Conservation (phyloP, 805 yeast genomes). For the Zygosaccharomyces lentus region DNA sequence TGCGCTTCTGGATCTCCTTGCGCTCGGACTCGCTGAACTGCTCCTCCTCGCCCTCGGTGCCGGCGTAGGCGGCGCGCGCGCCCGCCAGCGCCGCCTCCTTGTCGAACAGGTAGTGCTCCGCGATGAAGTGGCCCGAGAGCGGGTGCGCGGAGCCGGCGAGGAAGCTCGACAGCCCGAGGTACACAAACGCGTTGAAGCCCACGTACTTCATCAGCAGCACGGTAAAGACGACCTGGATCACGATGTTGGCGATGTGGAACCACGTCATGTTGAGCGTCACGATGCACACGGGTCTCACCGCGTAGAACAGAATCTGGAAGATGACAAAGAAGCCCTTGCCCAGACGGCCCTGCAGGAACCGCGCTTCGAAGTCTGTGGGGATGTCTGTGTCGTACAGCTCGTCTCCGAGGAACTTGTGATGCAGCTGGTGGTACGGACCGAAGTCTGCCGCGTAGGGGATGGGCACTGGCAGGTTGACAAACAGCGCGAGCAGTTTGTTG, state of each 20-base stretch:
- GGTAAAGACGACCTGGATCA: conserved; percentile 58
- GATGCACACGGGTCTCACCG: conserved; percentile 83
- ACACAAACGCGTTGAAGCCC: conserved; percentile 61
- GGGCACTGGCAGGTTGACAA: conserved; percentile 82
- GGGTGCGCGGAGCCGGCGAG: conserved; percentile 92
- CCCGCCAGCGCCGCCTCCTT: conserved; percentile 41
- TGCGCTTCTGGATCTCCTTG: conserved; percentile 7
- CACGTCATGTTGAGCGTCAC: conserved; percentile 70
- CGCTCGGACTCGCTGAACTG: conserved; percentile 4
- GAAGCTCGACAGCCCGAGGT: conserved; percentile 72
- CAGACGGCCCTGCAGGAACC: conserved; percentile 65
- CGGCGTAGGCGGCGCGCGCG: conserved; percentile 25
- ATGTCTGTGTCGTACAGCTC: conserved; percentile 78
- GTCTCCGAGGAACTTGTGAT: conserved; percentile 88
- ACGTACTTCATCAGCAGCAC: conserved; percentile 50
- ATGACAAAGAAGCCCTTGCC: conserved; percentile 91
- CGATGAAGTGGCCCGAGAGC: conserved; percentile 90
- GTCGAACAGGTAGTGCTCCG: conserved; percentile 82
- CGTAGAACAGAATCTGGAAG: conserved; percentile 84
- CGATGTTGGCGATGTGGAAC: conserved; percentile 64
- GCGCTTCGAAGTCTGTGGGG: conserved; percentile 76
- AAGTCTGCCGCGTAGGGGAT: conserved; percentile 82
- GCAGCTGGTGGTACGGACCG: conserved; percentile 86
- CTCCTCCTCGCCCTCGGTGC: conserved; percentile 11
- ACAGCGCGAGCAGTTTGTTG: conserved; percentile 71